These are phyloP conservation scores for Trypanosoma theileri DNA, from an alignment of 208 protist species.

Conservation along the genomic window DNA sequence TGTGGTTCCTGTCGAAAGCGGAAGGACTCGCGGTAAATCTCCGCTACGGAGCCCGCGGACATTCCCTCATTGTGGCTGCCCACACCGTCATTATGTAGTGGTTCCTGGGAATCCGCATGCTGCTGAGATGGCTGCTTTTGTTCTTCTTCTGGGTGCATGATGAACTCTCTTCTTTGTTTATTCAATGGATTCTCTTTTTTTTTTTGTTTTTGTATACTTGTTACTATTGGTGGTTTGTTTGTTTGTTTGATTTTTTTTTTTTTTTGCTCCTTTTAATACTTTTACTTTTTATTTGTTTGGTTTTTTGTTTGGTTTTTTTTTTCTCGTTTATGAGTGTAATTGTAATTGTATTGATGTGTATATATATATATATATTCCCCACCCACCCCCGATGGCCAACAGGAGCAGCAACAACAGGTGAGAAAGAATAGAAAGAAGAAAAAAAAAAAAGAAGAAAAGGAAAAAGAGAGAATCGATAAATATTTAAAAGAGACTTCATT, in stretches of 20 bases:
- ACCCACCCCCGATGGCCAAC: no score
- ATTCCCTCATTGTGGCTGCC: background rate
- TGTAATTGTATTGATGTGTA: constrained; percentile 15
- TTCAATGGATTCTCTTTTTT: no score
- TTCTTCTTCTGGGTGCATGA: background rate
- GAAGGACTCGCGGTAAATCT: constrained; percentile 7
- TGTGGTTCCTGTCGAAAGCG: background rate
- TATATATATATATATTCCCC: no score
- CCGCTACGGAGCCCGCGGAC: background rate
- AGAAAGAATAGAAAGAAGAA: background rate
- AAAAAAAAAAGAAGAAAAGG: background rate
- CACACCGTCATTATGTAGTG: background rate
- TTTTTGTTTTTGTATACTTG: background rate
- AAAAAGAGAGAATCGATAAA: no score
- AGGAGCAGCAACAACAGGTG: no score
- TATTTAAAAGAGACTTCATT: no score
- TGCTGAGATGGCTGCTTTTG: background rate
- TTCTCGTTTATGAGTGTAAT: background rate
- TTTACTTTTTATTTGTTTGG: background rate
- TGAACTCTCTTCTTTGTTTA: background rate
- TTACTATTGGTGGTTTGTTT: background rate
- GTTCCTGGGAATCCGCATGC: background rate
- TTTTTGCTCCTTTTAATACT: no score
- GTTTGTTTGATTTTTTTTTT: no score
- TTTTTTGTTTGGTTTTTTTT: constrained; percentile 1